Base-by-base conservation (phyloP, 768 basidiomycete genomes). In the Tubosaeta brunneosetosa region DNA sequence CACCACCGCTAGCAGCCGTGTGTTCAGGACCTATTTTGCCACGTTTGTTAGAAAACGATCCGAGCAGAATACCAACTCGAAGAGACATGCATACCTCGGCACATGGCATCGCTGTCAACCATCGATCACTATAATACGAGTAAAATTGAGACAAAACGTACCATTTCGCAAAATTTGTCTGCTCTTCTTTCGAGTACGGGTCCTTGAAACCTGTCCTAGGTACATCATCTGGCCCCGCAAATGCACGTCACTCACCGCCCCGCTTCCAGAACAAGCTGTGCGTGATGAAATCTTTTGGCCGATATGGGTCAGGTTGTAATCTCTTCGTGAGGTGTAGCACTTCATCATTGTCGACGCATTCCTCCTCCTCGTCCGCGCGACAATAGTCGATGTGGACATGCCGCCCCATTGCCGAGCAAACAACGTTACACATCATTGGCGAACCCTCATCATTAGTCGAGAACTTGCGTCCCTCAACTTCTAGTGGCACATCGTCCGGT, bases 381-480 rank as follows among this genome's bases (percentile, higher is more conserved):
- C 22, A 22, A 3, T 22, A 22, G 22, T 22, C 22, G 22, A 22
- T 22, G 22, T 22, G 22, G 22, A 22, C 22, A 22, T 22, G 22
- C 22, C 22, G 22, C 22, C 22, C 22, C 22, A 22, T 22, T 22
- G 22, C 67, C 1, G 74, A 71, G 55, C 81, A 85, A 27, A 81
- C 63, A 17, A 83, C 68, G 44, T 74, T 83, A 59, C 84, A 84
- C 71, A 84, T 73, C 79, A 84, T 80, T 0, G 83, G 83, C 0
- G 81, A 81, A 9, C 83, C 81, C 42, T 80, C 78, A 47, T 82
- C 80, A 22, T 75, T 72, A 0, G 76, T 56, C 13, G 73, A 79
- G 60, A 82, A 85, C 53, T 73, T 78, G 51, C 75, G 75, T 3
- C 83, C 83, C 51, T 77, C 74, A 3, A 84, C 66, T 56, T 85